Conservation (phyloP, 1,284 basidiomycete species). For the Pseudozyma tsukubaensis region DNA sequence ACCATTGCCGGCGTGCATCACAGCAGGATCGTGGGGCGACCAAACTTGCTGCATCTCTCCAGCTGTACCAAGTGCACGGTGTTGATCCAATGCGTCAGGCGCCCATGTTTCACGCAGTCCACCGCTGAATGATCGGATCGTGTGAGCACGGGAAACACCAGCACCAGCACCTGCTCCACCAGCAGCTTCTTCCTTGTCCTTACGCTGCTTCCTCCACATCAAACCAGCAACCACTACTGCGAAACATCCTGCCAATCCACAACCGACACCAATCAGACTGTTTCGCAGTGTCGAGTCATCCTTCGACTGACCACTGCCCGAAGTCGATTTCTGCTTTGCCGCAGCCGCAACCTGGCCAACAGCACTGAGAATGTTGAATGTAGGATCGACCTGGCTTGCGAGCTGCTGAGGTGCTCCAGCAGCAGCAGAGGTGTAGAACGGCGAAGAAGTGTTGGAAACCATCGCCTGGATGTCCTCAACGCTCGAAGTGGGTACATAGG, state of each 20-base stretch:
- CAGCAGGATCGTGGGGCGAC: slow-evolving; percentile 13
- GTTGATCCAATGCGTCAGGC: slow-evolving; percentile 47
- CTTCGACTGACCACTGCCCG: slow-evolving; percentile 10
- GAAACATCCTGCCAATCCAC: slow-evolving; percentile 47
- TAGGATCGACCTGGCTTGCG: slow-evolving; percentile 57
- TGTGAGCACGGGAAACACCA: slow-evolving; percentile 38
- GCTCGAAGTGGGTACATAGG: slow-evolving; percentile 50
- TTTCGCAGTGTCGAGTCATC: slow-evolving; percentile 41
- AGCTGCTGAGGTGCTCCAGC: slow-evolving; percentile 55
- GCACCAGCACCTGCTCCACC: slow-evolving; percentile 13
- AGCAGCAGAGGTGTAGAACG: slow-evolving; percentile 54
- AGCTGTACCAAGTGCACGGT: slow-evolving; percentile 15
- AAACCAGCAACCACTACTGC: slow-evolving; percentile 41
- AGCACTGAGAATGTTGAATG: slow-evolving; percentile 53
- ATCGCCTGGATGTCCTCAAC: slow-evolving; percentile 39
- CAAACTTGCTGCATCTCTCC: slow-evolving; percentile 40
- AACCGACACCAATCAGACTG: slow-evolving; percentile 58
- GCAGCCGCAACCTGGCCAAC: slow-evolving; percentile 20
- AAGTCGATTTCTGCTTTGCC: slow-evolving; percentile 11
- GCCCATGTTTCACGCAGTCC: slow-evolving; percentile 60
- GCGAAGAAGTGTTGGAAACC: slow-evolving; percentile 47
- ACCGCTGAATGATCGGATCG: slow-evolving; percentile 52
- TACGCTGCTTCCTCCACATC: slow-evolving; percentile 40
- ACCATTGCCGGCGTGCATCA: not conserved
- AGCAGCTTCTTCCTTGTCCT: slow-evolving; percentile 12